Base-by-base conservation (phyloP, 768 basidiomycete species). In the Termitomyces sp. region DNA sequence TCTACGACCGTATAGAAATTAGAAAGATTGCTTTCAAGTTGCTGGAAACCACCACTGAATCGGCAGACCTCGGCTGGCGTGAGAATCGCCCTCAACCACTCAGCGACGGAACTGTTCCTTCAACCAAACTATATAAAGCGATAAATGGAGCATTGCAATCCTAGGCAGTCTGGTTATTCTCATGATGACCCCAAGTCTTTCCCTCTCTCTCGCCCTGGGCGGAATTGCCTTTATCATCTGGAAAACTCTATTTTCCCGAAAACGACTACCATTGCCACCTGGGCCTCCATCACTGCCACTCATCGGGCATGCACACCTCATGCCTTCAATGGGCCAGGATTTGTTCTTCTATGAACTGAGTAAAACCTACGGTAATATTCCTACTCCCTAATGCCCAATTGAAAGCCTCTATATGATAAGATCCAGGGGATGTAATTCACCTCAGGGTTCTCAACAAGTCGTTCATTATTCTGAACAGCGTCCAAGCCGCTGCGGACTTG, bases 261-360 rank as follows among this genome's bases (percentile, higher is more conserved):
- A 52, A 11, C 49, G 40, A n/a, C 43, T 17, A 6, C 54, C 60
- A 10, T 32, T 49, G 31, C 48, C 31, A 17, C 48, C 48, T 49
- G 48, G 48, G 31, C 48, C 48, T 9, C 31, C 74, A 11, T 65
- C 69, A 6, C 71, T 77, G 43, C 73, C 75, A 0, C 34, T 78
- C 48, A 67, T 78, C 11, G 77, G 77, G 7, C 75, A 78, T 57
- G 62, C 72, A 8, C 70, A 74, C 2, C 56, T 70, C 5, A 71
- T 78, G n/a, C 77, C 76, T 20, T 36, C 68, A 0, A 56, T 60
- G 11, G 63, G 70, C 55, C 65, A 32, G 8, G 31, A 49, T 49
- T 9, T 49, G 48, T 49, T 32, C 32, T 49, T 49, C 31, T 17
- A 32, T 32, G 31, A 32, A 15, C 48, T 49, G 31, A 15, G 48